phyloP scores from a whole-genome alignment of 306 rosid genomes.

The Parietaria judaica region DNA sequence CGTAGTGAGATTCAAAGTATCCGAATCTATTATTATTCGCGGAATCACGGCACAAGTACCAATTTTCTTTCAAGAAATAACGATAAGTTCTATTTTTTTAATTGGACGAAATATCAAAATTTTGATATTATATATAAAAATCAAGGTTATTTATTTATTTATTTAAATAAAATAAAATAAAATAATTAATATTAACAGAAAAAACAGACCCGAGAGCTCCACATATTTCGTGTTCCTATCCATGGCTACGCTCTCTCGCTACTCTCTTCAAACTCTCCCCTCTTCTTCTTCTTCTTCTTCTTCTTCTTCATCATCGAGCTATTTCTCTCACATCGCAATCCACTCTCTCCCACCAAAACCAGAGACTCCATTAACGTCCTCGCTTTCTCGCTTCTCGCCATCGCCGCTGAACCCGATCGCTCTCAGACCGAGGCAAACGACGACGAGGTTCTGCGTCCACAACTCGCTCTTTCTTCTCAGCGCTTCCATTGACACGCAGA shows the following conservation, averaged over 20 bases:
- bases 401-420: constrained; percentile 20
- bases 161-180: background rate
- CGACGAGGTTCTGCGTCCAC: constrained; percentile 33
- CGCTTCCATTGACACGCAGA: constrained; percentile 58
- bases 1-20: too few species aligned
- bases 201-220: constrained; percentile 19
- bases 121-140: too few species aligned
- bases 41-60: too few species aligned
- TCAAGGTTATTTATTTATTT: too few species aligned
- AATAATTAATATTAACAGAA: background rate
- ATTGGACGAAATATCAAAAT: too few species aligned
- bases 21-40: too few species aligned
- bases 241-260: constrained; percentile 54
- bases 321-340: constrained; percentile 14
- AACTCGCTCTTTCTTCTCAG: constrained; percentile 47
- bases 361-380: constrained; percentile 12
- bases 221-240: constrained; percentile 29
- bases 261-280: constrained; percentile 40
- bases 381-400: constrained; percentile 20
- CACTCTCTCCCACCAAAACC: constrained; percentile 36
- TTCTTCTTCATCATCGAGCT: constrained; percentile 24
- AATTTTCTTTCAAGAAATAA: too few species aligned
- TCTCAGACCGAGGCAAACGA: constrained; percentile 24
- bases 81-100: too few species aligned
- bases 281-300: constrained; percentile 22